Evolutionary conservation across 2,329 filamentous ascomycete species (phyloP), one percentile per base, ranked within the genome.

Genomic region (Mollisia scopiformis): DNA sequence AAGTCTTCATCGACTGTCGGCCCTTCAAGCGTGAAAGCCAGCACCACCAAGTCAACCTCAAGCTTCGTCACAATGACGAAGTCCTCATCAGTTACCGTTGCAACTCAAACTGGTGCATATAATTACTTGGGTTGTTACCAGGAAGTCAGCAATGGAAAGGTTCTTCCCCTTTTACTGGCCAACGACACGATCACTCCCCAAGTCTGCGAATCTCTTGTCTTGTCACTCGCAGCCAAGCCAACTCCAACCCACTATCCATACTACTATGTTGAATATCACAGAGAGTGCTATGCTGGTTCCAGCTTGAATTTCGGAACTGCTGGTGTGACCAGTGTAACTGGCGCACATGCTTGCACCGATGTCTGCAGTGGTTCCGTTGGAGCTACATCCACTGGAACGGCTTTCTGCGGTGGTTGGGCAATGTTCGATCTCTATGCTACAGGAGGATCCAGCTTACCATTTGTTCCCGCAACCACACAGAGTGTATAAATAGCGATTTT

Each of bases 361-460:
- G 33, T 52, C n/a, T 58, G 55, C 33, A 35, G 14, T 31, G 55
- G 55, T 6, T 35, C 27, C 16, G 21, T 52, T 4, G 27, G 21
- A 19, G 43, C 41, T 3, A 30, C 21, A 2, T 6, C 28, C 14
- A 57, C 43, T 8, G 43, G 31, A 10, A 47, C 55, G 6, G 55
- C 43, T 1, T 46, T 30, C 6, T 58, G 55, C 35, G 55, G 55
- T 25, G 55, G 55, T 23, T 13, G 13, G 6, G 39, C 6, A 33
- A 19, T 41, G n/a, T 58, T 52, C 35, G 52, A 52, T 53, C 35
- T 58, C 14, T 58, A 58, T 53, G 55, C 47, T 16, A 39, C 41
- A 16, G 6, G 25, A 16, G 6, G 25, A 25, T 23, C 21, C n/a
- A 28, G 19, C 16, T 13, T 47, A 8, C 19, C 19, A 23, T 47